Percentiles rank a stretch among this genome's conserved stretches.
Evolutionary conservation across 164 flowering plant genomes (phyloP).

Genomic region (Kingdonia uniflora): DNA sequence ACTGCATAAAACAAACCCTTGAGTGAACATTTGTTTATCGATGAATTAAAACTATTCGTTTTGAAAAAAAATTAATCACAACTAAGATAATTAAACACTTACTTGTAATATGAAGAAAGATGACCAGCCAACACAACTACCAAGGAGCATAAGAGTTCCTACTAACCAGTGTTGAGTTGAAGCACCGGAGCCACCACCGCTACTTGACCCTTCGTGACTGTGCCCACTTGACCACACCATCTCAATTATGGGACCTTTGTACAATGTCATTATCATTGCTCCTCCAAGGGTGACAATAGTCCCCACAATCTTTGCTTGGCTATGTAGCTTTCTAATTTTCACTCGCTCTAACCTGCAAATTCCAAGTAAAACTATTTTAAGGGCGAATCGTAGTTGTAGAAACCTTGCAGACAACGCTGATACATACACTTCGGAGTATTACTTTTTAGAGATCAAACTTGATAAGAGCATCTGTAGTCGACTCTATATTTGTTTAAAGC

Average conservation of each 20-base stretch:
- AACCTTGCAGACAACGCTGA: no score
- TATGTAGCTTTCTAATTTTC: conserved; percentile 37
- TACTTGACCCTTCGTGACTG: conserved; percentile 16
- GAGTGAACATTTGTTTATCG: no score
- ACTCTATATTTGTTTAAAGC: no score
- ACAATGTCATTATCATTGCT: conserved; percentile 83
- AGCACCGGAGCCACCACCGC: neutral
- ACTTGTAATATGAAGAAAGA: conserved; percentile 79
- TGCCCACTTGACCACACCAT: conserved; percentile 17
- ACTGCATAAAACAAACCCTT: conserved; percentile 25
- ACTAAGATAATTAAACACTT: no score
- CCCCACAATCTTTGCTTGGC: conserved; percentile 76
- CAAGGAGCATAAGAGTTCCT: conserved; percentile 63
- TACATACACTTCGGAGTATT: no score
- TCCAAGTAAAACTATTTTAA: no score
- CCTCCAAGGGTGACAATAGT: conserved; percentile 57
- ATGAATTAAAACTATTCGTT: no score
- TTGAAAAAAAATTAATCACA: no score
- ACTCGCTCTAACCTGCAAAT: conserved; percentile 65
- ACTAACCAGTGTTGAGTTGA: conserved; percentile 43
- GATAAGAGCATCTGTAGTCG: no score
- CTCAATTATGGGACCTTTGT: conserved; percentile 71
- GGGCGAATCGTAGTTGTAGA: no score
- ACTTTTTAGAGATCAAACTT: no score
- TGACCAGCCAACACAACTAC: conserved; percentile 52